phyloP scores from a whole-genome alignment of 2,329 filamentous ascomycete species.

The Penicillium frequentans region DNA sequence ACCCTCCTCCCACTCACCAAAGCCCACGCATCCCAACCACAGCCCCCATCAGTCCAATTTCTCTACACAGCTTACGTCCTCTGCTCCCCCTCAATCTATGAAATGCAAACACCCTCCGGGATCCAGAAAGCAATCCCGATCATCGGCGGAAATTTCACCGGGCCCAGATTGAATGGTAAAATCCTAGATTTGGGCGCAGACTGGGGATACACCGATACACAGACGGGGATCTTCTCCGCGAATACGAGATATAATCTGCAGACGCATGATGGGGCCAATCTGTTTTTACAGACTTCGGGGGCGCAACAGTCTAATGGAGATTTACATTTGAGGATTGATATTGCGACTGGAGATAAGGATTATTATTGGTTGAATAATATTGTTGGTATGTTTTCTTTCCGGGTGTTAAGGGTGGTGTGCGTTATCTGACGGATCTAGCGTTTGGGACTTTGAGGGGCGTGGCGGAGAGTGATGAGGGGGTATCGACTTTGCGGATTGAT shows the following conservation, averaged over 20 bases:
- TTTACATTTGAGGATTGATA: conserved; percentile 24
- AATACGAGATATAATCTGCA: conserved; percentile 30
- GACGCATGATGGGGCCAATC: conserved; percentile 25
- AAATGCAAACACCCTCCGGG: conserved; percentile 16
- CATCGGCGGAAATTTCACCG: conserved; percentile 29
- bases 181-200: conserved; percentile 28
- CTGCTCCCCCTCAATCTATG: conserved; percentile 20
- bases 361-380: conserved; percentile 33
- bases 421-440: conserved; percentile 9
- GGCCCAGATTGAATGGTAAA: conserved; percentile 18
- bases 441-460: conserved; percentile 20
- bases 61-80: conserved; percentile 27
- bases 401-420: not conserved
- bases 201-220: conserved; percentile 24
- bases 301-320: conserved; percentile 18
- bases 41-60: conserved; percentile 9
- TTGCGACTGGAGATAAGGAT: conserved; percentile 23
- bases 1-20: not conserved
- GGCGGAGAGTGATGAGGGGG: conserved; percentile 4
- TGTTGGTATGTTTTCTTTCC: conserved; percentile 16
- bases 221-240: conserved; percentile 25
- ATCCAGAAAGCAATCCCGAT: conserved; percentile 26
- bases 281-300: conserved; percentile 24
- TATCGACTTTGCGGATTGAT: conserved; percentile 22
- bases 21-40: not conserved